Percentiles rank a stretch among this genome's conserved stretches.
Evolutionary conservation across 2,329 filamentous ascomycete genomes (phyloP).

Genomic region (Aspergillus bombycis): DNA sequence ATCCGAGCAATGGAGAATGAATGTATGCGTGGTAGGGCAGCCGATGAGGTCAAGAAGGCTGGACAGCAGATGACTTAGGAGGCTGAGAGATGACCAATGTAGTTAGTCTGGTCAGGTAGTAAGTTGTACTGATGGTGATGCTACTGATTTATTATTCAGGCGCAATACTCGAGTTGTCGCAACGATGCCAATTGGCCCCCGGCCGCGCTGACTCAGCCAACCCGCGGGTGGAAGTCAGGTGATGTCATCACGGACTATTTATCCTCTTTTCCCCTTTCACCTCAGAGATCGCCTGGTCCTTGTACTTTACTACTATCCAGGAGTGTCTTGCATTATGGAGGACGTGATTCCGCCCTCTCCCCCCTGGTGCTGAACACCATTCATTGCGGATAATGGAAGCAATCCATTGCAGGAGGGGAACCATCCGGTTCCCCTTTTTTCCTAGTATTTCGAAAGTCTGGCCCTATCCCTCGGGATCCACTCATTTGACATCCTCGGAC

Average conservation of each 20-base stretch:
- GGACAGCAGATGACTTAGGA: background rate
- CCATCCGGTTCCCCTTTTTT: background rate
- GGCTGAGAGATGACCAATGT: conserved; percentile 1
- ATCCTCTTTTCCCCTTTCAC: conserved; percentile 18
- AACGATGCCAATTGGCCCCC: conserved; percentile 1
- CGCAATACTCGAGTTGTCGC: conserved; percentile 4
- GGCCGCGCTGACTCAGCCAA: conserved; percentile 24
- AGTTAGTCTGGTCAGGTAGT: background rate
- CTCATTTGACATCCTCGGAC: conserved; percentile 14
- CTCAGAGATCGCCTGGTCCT: background rate
- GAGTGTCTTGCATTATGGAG: background rate
- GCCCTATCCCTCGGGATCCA: conserved; percentile 16
- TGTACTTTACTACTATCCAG: background rate
- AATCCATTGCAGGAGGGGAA: background rate
- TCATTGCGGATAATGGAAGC: background rate
- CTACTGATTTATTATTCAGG: conserved; percentile 8
- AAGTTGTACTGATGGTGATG: conserved; percentile 1
- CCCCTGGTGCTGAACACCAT: background rate
- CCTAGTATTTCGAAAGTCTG: conserved; percentile 2
- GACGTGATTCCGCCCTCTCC: background rate
- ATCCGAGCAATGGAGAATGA: background rate
- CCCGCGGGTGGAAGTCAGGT: conserved; percentile 30
- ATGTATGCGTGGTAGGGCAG: background rate
- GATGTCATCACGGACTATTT: conserved; percentile 31
- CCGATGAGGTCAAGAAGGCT: background rate